A percentile compares a stretch with the other conserved stretches of the same genome.
phyloP scores from a whole-genome alignment of 2,329 filamentous ascomycete species.

The Botrytis medusae region DNA sequence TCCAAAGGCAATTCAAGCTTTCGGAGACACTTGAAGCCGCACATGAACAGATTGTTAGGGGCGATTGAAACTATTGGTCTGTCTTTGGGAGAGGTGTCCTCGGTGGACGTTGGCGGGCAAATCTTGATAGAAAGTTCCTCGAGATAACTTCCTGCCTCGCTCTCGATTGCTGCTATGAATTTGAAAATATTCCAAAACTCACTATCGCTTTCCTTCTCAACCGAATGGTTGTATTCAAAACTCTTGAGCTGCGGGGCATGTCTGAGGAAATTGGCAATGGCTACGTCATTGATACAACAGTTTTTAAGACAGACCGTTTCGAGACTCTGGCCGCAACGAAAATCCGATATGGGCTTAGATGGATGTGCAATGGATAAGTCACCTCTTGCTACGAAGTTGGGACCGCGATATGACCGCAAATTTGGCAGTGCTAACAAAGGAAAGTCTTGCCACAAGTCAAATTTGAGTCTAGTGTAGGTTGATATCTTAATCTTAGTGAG shows the following conservation, averaged over 20 bases:
- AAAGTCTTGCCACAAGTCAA: background rate
- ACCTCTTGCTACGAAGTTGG: background rate
- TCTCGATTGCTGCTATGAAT: conserved; percentile 2
- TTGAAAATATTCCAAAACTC: background rate
- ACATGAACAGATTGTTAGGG: background rate
- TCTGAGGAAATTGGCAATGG: conserved; percentile 8
- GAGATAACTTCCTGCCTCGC: background rate
- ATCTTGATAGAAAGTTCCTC: conserved; percentile 1
- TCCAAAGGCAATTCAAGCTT: background rate
- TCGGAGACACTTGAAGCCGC: background rate
- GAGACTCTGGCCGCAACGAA: background rate
- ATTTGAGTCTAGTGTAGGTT: background rate
- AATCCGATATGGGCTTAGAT: background rate
- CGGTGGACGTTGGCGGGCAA: background rate
- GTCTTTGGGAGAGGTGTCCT: background rate
- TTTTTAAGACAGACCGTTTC: background rate
- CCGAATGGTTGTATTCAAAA: background rate
- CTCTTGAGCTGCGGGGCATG: background rate
- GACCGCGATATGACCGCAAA: background rate
- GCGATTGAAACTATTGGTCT: background rate
- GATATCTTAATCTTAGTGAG: background rate
- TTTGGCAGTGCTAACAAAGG: background rate
- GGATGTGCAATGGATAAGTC: background rate
- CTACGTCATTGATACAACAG: conserved; percentile 1
- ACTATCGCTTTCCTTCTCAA: background rate